These are phyloP conservation scores for Brettanomyces bruxellensis DNA, from an alignment of 805 yeast species.

Conservation along the genomic window DNA sequence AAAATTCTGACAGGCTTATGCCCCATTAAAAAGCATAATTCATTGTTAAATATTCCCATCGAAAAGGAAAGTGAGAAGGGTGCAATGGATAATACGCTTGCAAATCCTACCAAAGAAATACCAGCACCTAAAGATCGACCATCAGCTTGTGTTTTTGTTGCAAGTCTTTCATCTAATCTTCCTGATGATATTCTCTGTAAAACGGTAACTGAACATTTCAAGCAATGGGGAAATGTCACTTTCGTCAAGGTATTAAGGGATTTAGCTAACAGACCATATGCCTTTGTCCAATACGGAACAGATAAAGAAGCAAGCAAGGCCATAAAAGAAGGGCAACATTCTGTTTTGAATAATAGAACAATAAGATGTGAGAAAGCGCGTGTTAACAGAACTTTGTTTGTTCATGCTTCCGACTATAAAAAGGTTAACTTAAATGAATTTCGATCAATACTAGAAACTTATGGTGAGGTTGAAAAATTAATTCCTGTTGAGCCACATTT, in stretches of 20 bases:
- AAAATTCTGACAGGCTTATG: too few relatives aligned
- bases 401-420: conserved; percentile 28
- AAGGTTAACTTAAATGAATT: conserved; percentile 25
- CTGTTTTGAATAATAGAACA: conserved; percentile 60
- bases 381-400: conserved; percentile 77
- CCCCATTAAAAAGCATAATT: too few relatives aligned
- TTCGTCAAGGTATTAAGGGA: conserved; percentile 80
- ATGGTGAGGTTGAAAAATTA: conserved; percentile 72
- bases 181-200: conserved; percentile 64
- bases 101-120: too few relatives aligned
- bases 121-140: conserved; percentile 43
- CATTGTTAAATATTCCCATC: too few relatives aligned
- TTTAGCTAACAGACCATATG: conserved; percentile 77
- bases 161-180: conserved; percentile 60
- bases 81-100: too few relatives aligned
- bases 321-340: conserved; percentile 57
- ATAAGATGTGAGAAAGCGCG: conserved; percentile 87
- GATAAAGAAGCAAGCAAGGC: conserved; percentile 67
- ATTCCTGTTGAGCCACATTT: conserved; percentile 32
- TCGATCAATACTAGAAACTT: conserved; percentile 32
- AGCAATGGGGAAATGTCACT: conserved; percentile 60
- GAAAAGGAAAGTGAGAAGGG: too few relatives aligned
- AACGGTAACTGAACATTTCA: conserved; percentile 62
- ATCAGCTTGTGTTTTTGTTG: conserved; percentile 83
- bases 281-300: conserved; percentile 77